Evolutionary conservation across 495 filamentous ascomycete species (phyloP).

Genomic region (Baudoinia panamericana): DNA sequence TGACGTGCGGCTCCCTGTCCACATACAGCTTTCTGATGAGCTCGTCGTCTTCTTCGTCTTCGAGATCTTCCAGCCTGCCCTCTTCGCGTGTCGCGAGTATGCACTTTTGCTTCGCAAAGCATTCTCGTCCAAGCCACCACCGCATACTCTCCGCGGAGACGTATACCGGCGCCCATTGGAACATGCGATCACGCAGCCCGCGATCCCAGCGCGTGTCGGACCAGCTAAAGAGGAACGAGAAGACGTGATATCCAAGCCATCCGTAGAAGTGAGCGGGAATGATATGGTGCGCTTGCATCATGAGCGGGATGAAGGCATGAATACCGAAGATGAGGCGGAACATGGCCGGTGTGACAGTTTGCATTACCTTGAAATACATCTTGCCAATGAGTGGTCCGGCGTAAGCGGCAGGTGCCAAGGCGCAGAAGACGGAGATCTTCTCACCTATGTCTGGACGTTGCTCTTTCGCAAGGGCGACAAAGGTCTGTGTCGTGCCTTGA

Average conservation of each 20-base stretch:
- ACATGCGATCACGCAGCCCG: slow-evolving; percentile 66
- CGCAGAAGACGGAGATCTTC: slow-evolving; percentile 83
- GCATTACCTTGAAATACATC: slow-evolving; percentile 89
- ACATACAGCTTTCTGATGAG: slow-evolving; percentile 21
- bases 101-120: slow-evolving; percentile 84
- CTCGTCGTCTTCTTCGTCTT: slow-evolving; percentile 39
- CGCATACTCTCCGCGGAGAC: slow-evolving; percentile 83
- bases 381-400: slow-evolving; percentile 76
- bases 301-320: slow-evolving; percentile 87
- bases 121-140: slow-evolving; percentile 89
- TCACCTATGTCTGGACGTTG: slow-evolving; percentile 80
- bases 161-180: slow-evolving; percentile 84
- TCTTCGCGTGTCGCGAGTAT: slow-evolving; percentile 71
- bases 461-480: slow-evolving; percentile 82
- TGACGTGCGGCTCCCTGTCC: slow-evolving; percentile 12
- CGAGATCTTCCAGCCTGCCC: slow-evolving; percentile 43
- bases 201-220: slow-evolving; percentile 76
- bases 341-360: slow-evolving; percentile 54
- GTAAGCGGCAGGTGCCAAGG: slow-evolving; percentile 82
- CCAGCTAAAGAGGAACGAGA: slow-evolving; percentile 85
- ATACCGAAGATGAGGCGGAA: slow-evolving; percentile 84
- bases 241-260: slow-evolving; percentile 78
- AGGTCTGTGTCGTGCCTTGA: slow-evolving; percentile 82
- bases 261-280: slow-evolving; percentile 61
- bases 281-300: slow-evolving; percentile 68